Percentiles rank a stretch among this genome's conserved stretches.
Conservation (phyloP, 768 basidiomycete genomes). For the Coprinopsis sp. region DNA sequence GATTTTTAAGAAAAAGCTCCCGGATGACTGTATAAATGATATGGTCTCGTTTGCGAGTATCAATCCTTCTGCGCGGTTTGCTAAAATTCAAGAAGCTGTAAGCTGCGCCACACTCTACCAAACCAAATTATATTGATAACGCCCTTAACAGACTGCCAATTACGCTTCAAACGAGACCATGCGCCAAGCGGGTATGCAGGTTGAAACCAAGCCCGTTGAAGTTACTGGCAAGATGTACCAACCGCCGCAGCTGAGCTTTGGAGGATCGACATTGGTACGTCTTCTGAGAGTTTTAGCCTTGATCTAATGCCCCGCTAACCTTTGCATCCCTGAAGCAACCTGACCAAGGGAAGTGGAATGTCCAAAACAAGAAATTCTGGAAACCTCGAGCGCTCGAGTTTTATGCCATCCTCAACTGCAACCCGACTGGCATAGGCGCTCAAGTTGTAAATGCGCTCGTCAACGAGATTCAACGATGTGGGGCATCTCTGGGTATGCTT, state of each 20-base stretch:
- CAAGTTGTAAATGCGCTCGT: not conserved
- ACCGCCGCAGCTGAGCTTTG: not conserved
- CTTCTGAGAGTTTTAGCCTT: not conserved
- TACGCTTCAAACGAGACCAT: not conserved
- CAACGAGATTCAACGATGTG: not conserved
- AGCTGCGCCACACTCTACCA: not conserved
- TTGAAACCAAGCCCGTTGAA: not conserved
- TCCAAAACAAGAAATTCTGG: not conserved
- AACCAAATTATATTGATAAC: too few species aligned
- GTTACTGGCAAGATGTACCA: not conserved
- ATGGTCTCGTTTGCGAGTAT: constrained; percentile 67
- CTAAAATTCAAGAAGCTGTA: constrained; percentile 42
- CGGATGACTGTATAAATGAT: constrained; percentile 54
- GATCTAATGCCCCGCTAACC: constrained; percentile 17
- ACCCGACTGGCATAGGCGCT: not conserved
- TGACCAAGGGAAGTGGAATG: constrained; percentile 15
- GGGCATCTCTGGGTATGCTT: not conserved
- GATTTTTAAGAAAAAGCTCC: constrained; percentile 65
- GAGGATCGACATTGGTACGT: not conserved
- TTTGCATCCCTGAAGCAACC: constrained; percentile 31
- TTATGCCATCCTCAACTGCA: not conserved
- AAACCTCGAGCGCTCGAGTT: not conserved
- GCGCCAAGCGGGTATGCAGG: not conserved
- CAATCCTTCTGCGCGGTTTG: constrained; percentile 51
- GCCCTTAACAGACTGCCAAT: not conserved